Base-by-base conservation (phyloP, 176 grass and related monocot species). In the Thinopyrum elongatum region DNA sequence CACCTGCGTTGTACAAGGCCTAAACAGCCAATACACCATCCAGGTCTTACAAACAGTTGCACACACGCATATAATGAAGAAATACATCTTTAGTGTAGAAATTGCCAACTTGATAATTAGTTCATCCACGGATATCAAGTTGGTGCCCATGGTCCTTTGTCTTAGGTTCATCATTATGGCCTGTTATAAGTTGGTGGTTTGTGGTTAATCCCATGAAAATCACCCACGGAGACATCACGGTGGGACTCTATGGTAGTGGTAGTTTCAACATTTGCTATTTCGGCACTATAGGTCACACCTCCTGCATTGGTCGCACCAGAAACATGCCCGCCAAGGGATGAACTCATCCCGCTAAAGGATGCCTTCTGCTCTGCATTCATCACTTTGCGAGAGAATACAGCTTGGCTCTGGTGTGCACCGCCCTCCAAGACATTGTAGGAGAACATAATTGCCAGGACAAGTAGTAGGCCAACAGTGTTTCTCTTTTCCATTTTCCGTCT, bases 161-260 rank as follows among this genome's bases (percentile, higher is more conserved):
- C 64, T 59, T n/a, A 26, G 10, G 5, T 55, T 62, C 26, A 11
- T 59, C n/a, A 36, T 86, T 66, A 89, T 0, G 83, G 78, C n/a
- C 61, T 86, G 63, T 62, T 85, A 62, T 85, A 62, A 76, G 27
- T 26, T 86, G 58, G 65, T 82, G 76, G 41, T 16, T 12, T 12
- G 7, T 41, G 67, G 14, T 72, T 78, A 31, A 77, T 53, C 5
- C 2, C 78, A 4, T n/a, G 49, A 27, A 86, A 90, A 73, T 83
- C 53, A 33, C 78, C 84, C 1, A 73, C 41, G 14, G 88, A 78
- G 3, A 90, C 27, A 6, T 73, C 84, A 78, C 77, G 88, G 41
- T 90, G 88, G 12, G 88, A 86, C 66, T 90, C 83, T 65, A 72
- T 62, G 19, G 88, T 73, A 10, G 84, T 83, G 2, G 79, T 9